phyloP scores from a whole-genome alignment of 75 land plant genomes.

The Pinus taeda region DNA sequence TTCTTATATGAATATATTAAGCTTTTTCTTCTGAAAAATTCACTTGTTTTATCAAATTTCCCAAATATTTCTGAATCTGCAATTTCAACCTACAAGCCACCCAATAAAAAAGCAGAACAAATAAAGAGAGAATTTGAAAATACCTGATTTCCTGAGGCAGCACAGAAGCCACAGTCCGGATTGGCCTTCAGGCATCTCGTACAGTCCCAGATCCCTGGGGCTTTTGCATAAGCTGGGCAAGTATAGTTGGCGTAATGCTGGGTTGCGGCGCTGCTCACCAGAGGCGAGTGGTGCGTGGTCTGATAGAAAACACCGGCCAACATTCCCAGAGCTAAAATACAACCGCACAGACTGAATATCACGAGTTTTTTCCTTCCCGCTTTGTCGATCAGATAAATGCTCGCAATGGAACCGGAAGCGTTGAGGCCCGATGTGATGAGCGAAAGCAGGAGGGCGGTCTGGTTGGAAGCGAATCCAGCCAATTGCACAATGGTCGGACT shows the following conservation, averaged over 20 bases:
- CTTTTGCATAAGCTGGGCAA: conserved; percentile 3
- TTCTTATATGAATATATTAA: no score
- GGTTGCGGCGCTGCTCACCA: not conserved
- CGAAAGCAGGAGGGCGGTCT: not conserved
- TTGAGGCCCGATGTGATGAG: conserved; percentile 3
- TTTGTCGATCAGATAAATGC: conserved; percentile 53
- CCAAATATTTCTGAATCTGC: no score
- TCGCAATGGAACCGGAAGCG: not conserved
- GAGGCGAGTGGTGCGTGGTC: conserved; percentile 24
- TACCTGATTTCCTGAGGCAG: conserved; percentile 34
- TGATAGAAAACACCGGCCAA: conserved; percentile 30
- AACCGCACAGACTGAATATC: conserved; percentile 23
- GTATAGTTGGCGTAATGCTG: not conserved
- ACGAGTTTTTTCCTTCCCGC: conserved; percentile 34
- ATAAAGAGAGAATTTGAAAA: no score
- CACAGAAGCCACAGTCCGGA: conserved; percentile 44
- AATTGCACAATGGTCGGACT: conserved; percentile 88
- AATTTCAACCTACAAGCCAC: no score
- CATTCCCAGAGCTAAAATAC: conserved; percentile 18
- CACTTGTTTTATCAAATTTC: no score
- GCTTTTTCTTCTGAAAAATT: no score
- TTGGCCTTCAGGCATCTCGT: conserved; percentile 21
- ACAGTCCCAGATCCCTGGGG: conserved; percentile 21
- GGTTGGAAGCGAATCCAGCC: conserved; percentile 36
- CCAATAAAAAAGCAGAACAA: no score